A percentile compares a stretch with the other conserved stretches of the same genome.
Conservation (phyloP, 2,329 filamentous ascomycete species). For the Xylaria digitata region DNA sequence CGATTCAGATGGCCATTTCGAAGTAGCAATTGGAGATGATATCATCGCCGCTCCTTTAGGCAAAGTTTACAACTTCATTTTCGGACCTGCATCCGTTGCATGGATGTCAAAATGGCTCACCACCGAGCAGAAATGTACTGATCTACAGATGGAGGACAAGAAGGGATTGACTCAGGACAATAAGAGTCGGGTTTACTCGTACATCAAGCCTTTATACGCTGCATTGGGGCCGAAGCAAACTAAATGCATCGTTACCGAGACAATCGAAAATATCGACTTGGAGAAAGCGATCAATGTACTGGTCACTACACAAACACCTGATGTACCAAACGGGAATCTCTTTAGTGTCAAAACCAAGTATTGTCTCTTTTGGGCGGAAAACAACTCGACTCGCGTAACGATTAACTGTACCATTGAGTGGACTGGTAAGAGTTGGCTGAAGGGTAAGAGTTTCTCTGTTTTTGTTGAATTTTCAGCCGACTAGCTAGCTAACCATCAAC, state of each 20-base stretch:
- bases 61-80: conserved; percentile 89
- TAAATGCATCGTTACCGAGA: conserved; percentile 90
- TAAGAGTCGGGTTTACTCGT: conserved; percentile 79
- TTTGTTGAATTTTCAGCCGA: background rate
- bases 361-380: conserved; percentile 90
- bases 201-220: conserved; percentile 88
- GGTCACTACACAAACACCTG: conserved; percentile 87
- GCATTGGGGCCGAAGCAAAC: conserved; percentile 93
- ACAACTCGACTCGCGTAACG: conserved; percentile 84
- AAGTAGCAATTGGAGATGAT: conserved; percentile 87
- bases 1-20: conserved; percentile 82
- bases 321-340: conserved; percentile 92
- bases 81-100: conserved; percentile 79
- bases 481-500: conserved; percentile 51
- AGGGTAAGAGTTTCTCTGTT: conserved; percentile 68
- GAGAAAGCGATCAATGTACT: conserved; percentile 88
- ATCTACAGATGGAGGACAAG: conserved; percentile 88
- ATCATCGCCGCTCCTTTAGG: conserved; percentile 87
- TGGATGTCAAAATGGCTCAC: conserved; percentile 91
- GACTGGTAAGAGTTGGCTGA: conserved; percentile 98
- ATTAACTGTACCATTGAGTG: conserved; percentile 94
- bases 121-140: conserved; percentile 86
- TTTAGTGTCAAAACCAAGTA: conserved; percentile 95
- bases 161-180: conserved; percentile 80
- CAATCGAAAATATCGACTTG: conserved; percentile 83